A percentile compares a stretch with the other conserved stretches of the same genome.
These are phyloP conservation scores for Fusarium udum DNA, from an alignment of 2,329 filamentous ascomycete species.

Conservation along the genomic window DNA sequence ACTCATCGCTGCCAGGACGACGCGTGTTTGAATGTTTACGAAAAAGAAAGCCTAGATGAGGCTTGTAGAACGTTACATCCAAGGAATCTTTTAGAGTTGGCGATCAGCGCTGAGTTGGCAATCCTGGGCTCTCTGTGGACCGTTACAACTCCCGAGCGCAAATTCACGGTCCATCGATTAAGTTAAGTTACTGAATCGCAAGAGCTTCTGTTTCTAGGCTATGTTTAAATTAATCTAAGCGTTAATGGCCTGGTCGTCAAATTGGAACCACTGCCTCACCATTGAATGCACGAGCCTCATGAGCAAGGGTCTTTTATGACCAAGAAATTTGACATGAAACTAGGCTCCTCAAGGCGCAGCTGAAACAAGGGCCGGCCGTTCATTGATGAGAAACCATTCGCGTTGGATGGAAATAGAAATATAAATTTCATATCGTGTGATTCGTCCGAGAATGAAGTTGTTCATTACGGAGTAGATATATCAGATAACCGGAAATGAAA, in stretches of 20 bases:
- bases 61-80: not conserved
- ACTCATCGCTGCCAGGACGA: slow-evolving; percentile 13
- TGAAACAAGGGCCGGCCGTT: slow-evolving; percentile 30
- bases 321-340: slow-evolving; percentile 25
- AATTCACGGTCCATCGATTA: slow-evolving; percentile 2
- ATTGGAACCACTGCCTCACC: slow-evolving; percentile 36
- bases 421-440: not conserved
- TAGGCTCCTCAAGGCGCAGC: slow-evolving; percentile 7
- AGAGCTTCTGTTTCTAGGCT: slow-evolving; percentile 6
- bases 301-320: not conserved
- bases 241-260: slow-evolving; percentile 2
- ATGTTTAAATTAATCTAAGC: not conserved
- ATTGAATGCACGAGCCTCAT: slow-evolving; percentile 32
- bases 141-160: slow-evolving; percentile 16
- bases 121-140: not conserved
- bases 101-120: slow-evolving; percentile 35
- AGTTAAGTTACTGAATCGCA: not conserved
- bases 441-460: not conserved
- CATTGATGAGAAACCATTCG: not conserved
- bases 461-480: not conserved
- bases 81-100: slow-evolving; percentile 19
- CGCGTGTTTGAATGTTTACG: slow-evolving; percentile 16
- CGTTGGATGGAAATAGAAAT: not conserved
- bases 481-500: not conserved
- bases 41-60: not conserved